Evolutionary conservation across 345 rosid genomes (phyloP).

Genomic region (Gossypium anomalum): DNA sequence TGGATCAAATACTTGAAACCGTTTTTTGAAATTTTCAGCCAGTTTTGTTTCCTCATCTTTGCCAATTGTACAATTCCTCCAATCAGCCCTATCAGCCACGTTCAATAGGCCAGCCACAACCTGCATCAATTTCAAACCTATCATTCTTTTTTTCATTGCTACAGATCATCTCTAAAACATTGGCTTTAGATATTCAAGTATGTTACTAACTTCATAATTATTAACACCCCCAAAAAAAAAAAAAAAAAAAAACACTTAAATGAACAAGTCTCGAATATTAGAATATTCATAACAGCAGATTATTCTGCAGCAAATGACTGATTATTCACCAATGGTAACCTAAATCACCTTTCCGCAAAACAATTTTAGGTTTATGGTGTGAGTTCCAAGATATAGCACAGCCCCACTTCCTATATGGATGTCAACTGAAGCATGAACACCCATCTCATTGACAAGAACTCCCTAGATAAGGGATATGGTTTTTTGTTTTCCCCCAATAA

Average conservation of each 20-base stretch:
- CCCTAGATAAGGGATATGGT: background rate
- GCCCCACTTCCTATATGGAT: background rate
- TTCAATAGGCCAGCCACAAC: constrained; percentile 83
- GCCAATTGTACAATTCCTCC: constrained; percentile 67
- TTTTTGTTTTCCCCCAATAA: background rate
- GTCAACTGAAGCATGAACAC: constrained; percentile 7
- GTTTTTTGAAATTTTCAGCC: constrained; percentile 62
- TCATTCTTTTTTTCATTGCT: background rate
- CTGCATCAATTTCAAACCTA: constrained; percentile 36
- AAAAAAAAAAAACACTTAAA: too few species aligned
- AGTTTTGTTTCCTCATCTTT: constrained; percentile 67
- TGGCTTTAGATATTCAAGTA: background rate
- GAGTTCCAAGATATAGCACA: background rate
- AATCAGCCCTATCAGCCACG: constrained; percentile 77
- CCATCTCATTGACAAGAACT: background rate
- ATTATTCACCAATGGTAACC: background rate
- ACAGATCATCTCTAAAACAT: background rate
- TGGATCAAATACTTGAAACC: constrained; percentile 66
- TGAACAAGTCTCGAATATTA: background rate
- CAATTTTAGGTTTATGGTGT: background rate
- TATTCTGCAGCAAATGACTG: background rate
- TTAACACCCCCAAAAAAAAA: background rate
- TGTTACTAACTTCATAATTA: background rate
- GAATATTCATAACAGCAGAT: background rate
- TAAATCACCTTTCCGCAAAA: background rate